Conservation (phyloP, 2,329 filamentous ascomycete genomes). For the Trichoderma koningiopsis region DNA sequence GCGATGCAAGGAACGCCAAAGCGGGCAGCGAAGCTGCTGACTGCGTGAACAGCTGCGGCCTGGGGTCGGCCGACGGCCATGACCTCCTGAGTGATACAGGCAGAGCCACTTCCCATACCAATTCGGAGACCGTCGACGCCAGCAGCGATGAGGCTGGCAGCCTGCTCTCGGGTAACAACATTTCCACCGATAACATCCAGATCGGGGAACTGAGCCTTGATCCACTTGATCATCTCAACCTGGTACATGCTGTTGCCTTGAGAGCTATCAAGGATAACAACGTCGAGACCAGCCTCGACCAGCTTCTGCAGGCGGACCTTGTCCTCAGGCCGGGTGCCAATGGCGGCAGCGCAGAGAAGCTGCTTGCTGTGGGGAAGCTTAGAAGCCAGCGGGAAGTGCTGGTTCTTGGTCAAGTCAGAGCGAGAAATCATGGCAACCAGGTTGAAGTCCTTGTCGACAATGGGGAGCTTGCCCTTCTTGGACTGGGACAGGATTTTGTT, state of each 20-base stretch:
- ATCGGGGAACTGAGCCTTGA: slow-evolving; percentile 81
- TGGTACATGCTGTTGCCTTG: slow-evolving; percentile 99
- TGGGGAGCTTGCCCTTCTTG: slow-evolving; percentile 98
- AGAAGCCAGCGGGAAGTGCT: slow-evolving; percentile 93
- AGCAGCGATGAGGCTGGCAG: slow-evolving; percentile 85
- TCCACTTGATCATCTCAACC: slow-evolving; percentile 96
- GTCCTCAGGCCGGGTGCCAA: slow-evolving; percentile 93
- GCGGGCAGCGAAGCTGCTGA: slow-evolving; percentile 82
- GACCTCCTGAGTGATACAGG: slow-evolving; percentile 98
- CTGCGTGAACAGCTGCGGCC: slow-evolving; percentile 88
- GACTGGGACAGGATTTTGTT: slow-evolving; percentile 92
- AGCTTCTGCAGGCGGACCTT: slow-evolving; percentile 83
- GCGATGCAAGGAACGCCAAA: slow-evolving; percentile 98
- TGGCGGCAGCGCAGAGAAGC: slow-evolving; percentile 90
- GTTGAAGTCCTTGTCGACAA: slow-evolving; percentile 81
- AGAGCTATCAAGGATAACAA: slow-evolving; percentile 92
- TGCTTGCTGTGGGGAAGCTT: slow-evolving; percentile 98
- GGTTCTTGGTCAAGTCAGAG: slow-evolving; percentile 97
- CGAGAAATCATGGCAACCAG: slow-evolving; percentile 89
- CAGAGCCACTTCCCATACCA: slow-evolving; percentile 97
- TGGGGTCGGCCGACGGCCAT: slow-evolving; percentile 98
- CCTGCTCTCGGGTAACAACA: slow-evolving; percentile 96
- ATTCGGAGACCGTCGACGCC: slow-evolving; percentile 96
- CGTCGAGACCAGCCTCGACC: slow-evolving; percentile 91
- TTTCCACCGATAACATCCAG: slow-evolving; percentile 98